Evolutionary conservation across 257 asterid genomes (phyloP), one percentile per base, ranked within the genome.

Genomic region (Jasminum sambac): DNA sequence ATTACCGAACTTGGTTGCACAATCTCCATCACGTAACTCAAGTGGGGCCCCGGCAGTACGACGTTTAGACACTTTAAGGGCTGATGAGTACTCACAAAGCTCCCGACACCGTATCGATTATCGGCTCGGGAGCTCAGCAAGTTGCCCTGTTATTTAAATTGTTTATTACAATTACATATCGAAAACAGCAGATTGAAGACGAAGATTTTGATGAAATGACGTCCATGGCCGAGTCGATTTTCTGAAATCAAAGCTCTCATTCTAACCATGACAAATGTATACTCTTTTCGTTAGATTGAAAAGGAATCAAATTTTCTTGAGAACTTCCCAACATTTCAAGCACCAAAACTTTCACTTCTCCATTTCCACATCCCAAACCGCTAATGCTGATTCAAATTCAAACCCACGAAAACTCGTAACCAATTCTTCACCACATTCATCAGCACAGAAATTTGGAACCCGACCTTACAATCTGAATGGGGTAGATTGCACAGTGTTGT

Each of bases 261-360:
- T 55, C 62, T 55, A 11, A 55, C 39, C 75, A 67, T 77, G 74
- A 46, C 61, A 69, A 63, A 84, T 84, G 89, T 44, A 36, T 66
- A 63, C 26, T 67, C 73, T 42, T 73, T 71, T 42, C 60, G 76
- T 60, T 10, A 75, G 70, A 69, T 24, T 50, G 40, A 48, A 59
- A 68, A 63, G 16, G 50, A 37, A 72, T 48, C 46, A 16, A 8
- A 9, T 44, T 39, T 64, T 17, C 59, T 52, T 58, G 16, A 64
- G 41, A 57, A 23, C 52, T 66, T 73, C 72, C 43, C 38, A 66
- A 37, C 40, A 8, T 44, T 65, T 64, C 44, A 66, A 43, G 64
- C 70, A 12, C 68, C 74, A 13, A 57, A 68, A 34, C 57, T 62
- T 50, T 50, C 30, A 60, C 52, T 72, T 74, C 14, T 76, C 72